Conservation (phyloP, 2,329 filamentous ascomycete genomes). For the Zasmidium angulare region DNA sequence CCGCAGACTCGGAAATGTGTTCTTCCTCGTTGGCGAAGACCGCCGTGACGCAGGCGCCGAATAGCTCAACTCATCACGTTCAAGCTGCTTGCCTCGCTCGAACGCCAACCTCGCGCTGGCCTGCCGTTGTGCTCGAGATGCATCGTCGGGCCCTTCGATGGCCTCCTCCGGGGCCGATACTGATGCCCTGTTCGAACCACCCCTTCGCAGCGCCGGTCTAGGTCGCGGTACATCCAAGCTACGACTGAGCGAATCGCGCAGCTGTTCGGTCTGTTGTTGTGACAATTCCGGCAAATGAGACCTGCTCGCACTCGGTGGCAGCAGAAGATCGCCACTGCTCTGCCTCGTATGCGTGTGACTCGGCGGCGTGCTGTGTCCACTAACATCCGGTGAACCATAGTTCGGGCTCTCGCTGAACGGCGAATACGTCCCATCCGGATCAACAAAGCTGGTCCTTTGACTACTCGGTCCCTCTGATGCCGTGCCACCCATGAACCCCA, state of each 20-base stretch:
- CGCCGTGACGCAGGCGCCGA: conserved; percentile 33
- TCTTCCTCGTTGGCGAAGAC: conserved; percentile 27
- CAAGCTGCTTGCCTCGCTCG: conserved; percentile 36
- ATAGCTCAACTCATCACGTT: conserved; percentile 28
- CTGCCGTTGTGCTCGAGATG: conserved; percentile 22
- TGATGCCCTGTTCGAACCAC: conserved; percentile 10
- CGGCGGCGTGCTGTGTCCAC: conserved; percentile 22
- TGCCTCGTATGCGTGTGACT: conserved; percentile 13
- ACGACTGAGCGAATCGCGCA: conserved; percentile 27
- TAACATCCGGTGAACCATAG: conserved; percentile 17
- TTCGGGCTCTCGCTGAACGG: conserved; percentile 14
- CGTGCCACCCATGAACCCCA: conserved; percentile 24
- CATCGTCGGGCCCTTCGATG: conserved; percentile 26
- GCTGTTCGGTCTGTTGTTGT: conserved; percentile 31
- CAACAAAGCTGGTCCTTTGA: conserved; percentile 20
- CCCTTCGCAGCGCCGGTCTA: conserved; percentile 31
- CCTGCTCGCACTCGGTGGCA: conserved; percentile 16
- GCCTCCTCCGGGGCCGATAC: conserved; percentile 11
- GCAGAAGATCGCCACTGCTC: conserved; percentile 19
- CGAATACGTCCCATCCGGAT: conserved; percentile 15
- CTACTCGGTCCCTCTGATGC: conserved; percentile 12
- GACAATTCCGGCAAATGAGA: conserved; percentile 34
- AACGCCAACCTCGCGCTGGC: conserved; percentile 33
- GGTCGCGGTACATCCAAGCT: conserved; percentile 27
- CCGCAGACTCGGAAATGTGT: conserved; percentile 11